Evolutionary conservation across 2,329 filamentous ascomycete genomes (phyloP), one percentile per base, ranked within the genome.

Genomic region (Monosporascus ibericus): DNA sequence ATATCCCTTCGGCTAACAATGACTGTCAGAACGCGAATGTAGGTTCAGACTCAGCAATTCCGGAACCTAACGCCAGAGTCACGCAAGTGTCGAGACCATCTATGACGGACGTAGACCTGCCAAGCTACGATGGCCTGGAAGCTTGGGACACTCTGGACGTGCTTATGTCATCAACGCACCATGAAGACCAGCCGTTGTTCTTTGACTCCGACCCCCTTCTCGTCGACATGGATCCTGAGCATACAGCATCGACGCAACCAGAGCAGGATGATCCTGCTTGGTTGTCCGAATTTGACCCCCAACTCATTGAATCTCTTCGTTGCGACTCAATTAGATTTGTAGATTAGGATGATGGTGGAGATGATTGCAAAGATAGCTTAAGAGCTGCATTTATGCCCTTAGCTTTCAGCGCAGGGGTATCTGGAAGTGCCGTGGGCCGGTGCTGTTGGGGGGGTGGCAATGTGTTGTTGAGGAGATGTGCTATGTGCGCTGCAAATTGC

Each of bases 1-100:
- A 60, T 48, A 51, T 62, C 37, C 50, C 52, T 48, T 54, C 57
- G 15, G 25, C 18, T 14, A 52, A 49, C n/a, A 34, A 49, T 11
- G 36, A 38, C 27, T n/a, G 15, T n/a, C 27, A 18, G 9, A 27
- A 24, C 47, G 34, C 42, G 42, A n/a, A n/a, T 8, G 8, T 9
- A 7, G 15, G 14, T 3, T 27, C 22, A 25, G n/a, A 27, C 17
- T 7, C 11, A 15, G 6, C 42, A 27, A 8, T 24, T 7, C n/a
- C 14, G 3, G 22, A 30, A 27, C 24, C 22, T 11, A 15, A 27
- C 6, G 9, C 22, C 20, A 22, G 24, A 22, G n/a, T 17, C 11
- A 8, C 11, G 25, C 22, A 7, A 27, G 22, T 3, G 11, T 27
- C 42, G 17, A 11, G 42, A 2, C 22, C 14, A 17, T 7, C 42